phyloP scores from a whole-genome alignment of 768 basidiomycete species.

The Amanita pallidorosea region DNA sequence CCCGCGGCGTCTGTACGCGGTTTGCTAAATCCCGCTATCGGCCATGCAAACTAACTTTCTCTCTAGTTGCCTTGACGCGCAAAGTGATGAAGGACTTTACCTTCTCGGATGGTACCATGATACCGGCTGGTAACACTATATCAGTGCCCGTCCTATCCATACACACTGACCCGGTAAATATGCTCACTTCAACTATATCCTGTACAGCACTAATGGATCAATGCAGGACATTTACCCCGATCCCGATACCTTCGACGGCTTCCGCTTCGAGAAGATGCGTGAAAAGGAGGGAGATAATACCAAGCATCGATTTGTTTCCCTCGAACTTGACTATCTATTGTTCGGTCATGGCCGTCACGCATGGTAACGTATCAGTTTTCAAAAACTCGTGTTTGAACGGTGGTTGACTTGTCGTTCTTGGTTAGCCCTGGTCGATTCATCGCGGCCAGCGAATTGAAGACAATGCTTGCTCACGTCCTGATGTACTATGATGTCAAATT shows the following conservation, averaged over 20 bases:
- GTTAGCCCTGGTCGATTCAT: conserved; percentile 24
- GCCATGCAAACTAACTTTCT: conserved; percentile 14
- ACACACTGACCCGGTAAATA: conserved; percentile 4
- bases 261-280: no score
- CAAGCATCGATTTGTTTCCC: no score
- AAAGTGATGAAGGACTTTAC: conserved; percentile 28
- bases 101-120: conserved; percentile 16
- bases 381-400: neutral
- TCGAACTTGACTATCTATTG: no score
- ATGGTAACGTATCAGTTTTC: conserved; percentile 7
- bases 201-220: neutral
- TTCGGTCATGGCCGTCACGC: no score
- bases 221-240: no score
- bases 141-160: conserved; percentile 8
- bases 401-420: neutral
- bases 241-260: no score
- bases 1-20: conserved; percentile 13
- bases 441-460: conserved; percentile 21
- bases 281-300: no score
- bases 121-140: conserved; percentile 16
- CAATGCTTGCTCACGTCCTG: conserved; percentile 19
- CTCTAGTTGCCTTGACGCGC: conserved; percentile 16
- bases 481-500: conserved; percentile 24
- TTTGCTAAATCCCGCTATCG: neutral
- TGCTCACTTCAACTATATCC: neutral